These are phyloP conservation scores for Teunomyces kruisii DNA, from an alignment of 805 yeast species.

Conservation along the genomic window DNA sequence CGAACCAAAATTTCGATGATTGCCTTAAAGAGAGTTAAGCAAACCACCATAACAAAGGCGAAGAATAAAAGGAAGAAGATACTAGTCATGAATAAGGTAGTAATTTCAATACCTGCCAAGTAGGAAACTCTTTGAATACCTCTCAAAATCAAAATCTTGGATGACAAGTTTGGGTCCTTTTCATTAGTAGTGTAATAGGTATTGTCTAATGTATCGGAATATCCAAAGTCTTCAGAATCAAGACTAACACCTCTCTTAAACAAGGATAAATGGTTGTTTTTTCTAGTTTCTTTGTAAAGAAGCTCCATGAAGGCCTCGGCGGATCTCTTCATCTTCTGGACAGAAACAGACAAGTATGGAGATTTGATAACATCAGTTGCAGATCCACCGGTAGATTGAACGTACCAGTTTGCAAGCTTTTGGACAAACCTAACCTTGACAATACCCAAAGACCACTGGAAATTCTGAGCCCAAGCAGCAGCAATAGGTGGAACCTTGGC, in stretches of 20 bases:
- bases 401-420: constrained; percentile 85
- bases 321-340: constrained; percentile 56
- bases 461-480: constrained; percentile 96
- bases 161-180: constrained; percentile 52
- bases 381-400: constrained; percentile 90
- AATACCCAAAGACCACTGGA: constrained; percentile 94
- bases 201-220: constrained; percentile 40
- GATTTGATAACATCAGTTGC: constrained; percentile 75
- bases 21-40: constrained; percentile 65
- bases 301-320: constrained; percentile 15
- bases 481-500: constrained; percentile 93
- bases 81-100: constrained; percentile 83
- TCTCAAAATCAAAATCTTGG: constrained; percentile 76
- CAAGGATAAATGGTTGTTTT: constrained; percentile 11
- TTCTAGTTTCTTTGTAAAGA: constrained; percentile 6
- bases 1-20: constrained; percentile 61
- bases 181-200: constrained; percentile 71
- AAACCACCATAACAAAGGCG: constrained; percentile 58
- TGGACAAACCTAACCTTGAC: constrained; percentile 78
- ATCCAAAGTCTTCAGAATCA: constrained; percentile 48
- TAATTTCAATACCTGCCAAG: constrained; percentile 80
- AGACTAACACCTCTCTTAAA: constrained; percentile 35
- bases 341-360: constrained; percentile 73
- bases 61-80: constrained; percentile 80
- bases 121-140: constrained; percentile 93